Conservation (phyloP, 306 rosid species). For the Quercus mongolica region DNA sequence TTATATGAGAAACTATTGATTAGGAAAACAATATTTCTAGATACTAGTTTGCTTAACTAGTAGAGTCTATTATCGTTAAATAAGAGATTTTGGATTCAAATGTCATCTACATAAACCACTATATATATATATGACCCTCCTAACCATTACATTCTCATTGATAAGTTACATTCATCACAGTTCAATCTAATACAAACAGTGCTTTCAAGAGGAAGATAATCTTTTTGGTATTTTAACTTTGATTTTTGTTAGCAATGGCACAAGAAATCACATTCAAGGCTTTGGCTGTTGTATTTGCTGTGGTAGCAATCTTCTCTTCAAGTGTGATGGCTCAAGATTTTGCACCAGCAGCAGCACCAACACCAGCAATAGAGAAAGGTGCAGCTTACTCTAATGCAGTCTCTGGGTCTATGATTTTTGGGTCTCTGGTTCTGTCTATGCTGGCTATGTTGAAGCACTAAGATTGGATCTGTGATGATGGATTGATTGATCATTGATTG, state of each 20-base stretch:
- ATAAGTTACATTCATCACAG: neutral
- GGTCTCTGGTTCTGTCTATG: conserved; percentile 29
- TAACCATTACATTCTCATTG: neutral
- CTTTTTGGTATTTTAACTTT: too few species aligned
- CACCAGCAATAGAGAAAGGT: conserved; percentile 11
- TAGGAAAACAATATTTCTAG: too few species aligned
- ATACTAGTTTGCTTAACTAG: too few species aligned
- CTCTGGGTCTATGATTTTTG: conserved; percentile 34
- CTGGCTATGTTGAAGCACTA: conserved; percentile 26
- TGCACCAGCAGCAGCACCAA: conserved; percentile 21
- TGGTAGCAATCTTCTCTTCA: conserved; percentile 18
- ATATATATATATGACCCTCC: neutral
- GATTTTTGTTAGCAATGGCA: conserved; percentile 32
- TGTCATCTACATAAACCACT: neutral
- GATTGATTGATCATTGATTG: neutral
- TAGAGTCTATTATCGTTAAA: too few species aligned
- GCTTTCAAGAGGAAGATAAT: too few species aligned
- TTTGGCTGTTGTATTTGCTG: conserved; percentile 1
- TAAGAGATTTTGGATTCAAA: too few species aligned
- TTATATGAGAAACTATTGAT: too few species aligned
- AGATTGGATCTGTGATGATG: neutral
- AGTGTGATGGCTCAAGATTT: conserved; percentile 30
- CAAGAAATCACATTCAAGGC: conserved; percentile 2
- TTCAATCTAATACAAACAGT: too few species aligned
- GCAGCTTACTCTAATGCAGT: conserved; percentile 16